phyloP scores from a whole-genome alignment of 768 basidiomycete species.

The Tephrocybe sp. region DNA sequence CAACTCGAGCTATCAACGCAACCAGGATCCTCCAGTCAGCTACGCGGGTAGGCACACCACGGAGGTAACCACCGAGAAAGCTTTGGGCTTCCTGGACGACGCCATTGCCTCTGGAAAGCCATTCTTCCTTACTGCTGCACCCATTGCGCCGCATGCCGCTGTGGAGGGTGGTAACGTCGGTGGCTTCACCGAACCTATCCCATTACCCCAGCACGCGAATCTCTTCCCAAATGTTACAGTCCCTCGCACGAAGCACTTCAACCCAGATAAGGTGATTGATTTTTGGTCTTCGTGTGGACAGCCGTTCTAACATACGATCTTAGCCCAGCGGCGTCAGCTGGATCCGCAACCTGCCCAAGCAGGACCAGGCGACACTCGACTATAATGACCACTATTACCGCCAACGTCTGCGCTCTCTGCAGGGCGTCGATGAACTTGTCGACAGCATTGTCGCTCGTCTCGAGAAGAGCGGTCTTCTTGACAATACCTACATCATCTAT shows the following conservation, averaged over 20 bases:
- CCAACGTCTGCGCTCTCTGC: neutral
- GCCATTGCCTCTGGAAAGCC: neutral
- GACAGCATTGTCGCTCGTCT: neutral
- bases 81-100: neutral
- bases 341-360: neutral
- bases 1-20: neutral
- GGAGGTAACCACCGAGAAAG: neutral
- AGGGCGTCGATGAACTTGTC: neutral
- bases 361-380: neutral
- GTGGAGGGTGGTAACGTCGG: neutral
- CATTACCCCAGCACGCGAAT: neutral
- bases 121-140: neutral
- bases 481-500: slow-evolving; percentile 1
- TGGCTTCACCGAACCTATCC: neutral
- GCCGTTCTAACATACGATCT: neutral
- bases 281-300: neutral
- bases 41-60: neutral
- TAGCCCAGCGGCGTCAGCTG: neutral
- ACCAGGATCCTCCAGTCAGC: neutral
- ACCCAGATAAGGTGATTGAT: neutral
- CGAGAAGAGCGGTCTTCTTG: neutral
- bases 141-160: neutral
- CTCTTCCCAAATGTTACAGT: neutral
- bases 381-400: slow-evolving; percentile 1
- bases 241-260: neutral